A percentile compares a stretch with the other conserved stretches of the same genome.
Conservation (phyloP, 2,329 filamentous ascomycete genomes). For the Hypoxylon sp. region DNA sequence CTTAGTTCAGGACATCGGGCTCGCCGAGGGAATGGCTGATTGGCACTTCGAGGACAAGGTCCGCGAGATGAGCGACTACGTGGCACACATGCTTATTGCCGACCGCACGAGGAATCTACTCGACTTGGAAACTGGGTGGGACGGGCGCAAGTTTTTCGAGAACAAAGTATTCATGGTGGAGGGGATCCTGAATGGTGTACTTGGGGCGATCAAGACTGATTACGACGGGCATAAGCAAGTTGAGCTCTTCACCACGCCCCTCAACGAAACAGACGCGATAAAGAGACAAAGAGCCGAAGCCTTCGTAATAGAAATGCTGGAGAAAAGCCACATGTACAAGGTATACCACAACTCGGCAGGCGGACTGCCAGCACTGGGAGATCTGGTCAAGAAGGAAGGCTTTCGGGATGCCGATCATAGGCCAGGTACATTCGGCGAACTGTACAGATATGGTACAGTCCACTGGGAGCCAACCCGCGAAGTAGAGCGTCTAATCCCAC, state of each 20-base stretch:
- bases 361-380: slow-evolving; percentile 51
- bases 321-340: slow-evolving; percentile 56
- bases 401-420: slow-evolving; percentile 51
- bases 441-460: slow-evolving; percentile 55
- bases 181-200: slow-evolving; percentile 51
- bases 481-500: slow-evolving; percentile 48
- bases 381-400: slow-evolving; percentile 47
- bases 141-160: slow-evolving; percentile 53
- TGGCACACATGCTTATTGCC: slow-evolving; percentile 55
- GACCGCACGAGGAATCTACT: slow-evolving; percentile 54
- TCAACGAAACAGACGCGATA: slow-evolving; percentile 51
- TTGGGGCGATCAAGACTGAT: slow-evolving; percentile 52
- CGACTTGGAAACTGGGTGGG: slow-evolving; percentile 50
- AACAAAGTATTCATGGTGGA: slow-evolving; percentile 53
- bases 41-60: slow-evolving; percentile 44
- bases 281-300: slow-evolving; percentile 49
- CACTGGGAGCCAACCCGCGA: slow-evolving; percentile 51
- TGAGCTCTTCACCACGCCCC: slow-evolving; percentile 51
- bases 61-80: slow-evolving; percentile 54
- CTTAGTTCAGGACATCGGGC: slow-evolving; percentile 51
- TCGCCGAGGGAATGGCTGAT: slow-evolving; percentile 51
- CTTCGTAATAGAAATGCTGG: slow-evolving; percentile 53
- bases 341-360: slow-evolving; percentile 55
- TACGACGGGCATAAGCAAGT: slow-evolving; percentile 50
- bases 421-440: slow-evolving; percentile 53